These are phyloP conservation scores for Cymbopogon flexuosus DNA, from an alignment of 202 grass and related monocot genomes.

Conservation along the genomic window DNA sequence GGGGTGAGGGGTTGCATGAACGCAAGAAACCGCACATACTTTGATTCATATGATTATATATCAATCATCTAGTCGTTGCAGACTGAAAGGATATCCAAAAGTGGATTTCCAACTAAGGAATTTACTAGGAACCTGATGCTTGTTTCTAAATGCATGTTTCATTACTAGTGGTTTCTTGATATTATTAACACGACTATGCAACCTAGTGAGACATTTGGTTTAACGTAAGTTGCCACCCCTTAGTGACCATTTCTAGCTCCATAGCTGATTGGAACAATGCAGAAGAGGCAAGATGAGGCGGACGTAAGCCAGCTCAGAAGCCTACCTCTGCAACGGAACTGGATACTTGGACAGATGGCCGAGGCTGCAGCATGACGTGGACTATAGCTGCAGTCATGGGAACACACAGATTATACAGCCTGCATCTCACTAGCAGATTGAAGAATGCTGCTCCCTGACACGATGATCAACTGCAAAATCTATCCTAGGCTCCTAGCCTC, in stretches of 20 bases:
- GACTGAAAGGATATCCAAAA: neutral
- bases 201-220: neutral
- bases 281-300: neutral
- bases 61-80: neutral
- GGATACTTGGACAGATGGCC: neutral
- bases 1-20: no score
- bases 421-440: neutral
- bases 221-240: neutral
- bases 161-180: neutral
- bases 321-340: neutral
- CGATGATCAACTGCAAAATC: no score
- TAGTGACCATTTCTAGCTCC: neutral
- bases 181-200: neutral
- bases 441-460: neutral
- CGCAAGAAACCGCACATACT: no score
- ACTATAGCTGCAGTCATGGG: neutral
- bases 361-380: neutral
- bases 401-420: neutral
- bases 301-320: neutral
- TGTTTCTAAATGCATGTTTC: neutral
- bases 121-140: neutral
- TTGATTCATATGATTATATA: neutral
- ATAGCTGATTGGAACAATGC: neutral
- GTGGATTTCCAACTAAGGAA: neutral
- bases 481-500: neutral